A percentile compares a stretch with the other conserved stretches of the same genome.
Conservation (phyloP, 768 basidiomycete genomes). For the Phallus indusiatus region DNA sequence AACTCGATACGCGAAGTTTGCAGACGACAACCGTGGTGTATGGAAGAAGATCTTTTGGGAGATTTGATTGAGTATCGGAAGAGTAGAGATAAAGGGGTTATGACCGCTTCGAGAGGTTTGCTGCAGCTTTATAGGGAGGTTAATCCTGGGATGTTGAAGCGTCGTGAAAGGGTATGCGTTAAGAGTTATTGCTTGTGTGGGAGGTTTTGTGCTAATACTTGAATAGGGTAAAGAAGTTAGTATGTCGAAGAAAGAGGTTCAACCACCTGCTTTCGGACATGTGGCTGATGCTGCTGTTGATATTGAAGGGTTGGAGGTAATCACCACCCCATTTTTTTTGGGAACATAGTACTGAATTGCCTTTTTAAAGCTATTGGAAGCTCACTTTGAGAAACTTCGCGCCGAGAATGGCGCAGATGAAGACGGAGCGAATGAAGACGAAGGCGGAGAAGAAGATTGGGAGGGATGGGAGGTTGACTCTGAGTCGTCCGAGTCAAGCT, state of each 20-base stretch:
- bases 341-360: background rate
- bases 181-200: background rate
- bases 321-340: constrained; percentile 19
- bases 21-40: constrained; percentile 88
- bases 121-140: constrained; percentile 91
- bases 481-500: constrained; percentile 45
- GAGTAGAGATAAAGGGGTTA: constrained; percentile 89
- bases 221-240: constrained; percentile 81
- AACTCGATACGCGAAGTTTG: constrained; percentile 96
- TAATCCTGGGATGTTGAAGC: constrained; percentile 86
- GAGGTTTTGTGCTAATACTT: too few relatives aligned
- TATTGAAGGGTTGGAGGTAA: constrained; percentile 82
- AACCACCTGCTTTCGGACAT: constrained; percentile 79
- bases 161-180: constrained; percentile 64
- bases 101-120: constrained; percentile 79
- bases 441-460: constrained; percentile 68
- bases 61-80: constrained; percentile 94
- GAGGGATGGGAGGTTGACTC: constrained; percentile 84
- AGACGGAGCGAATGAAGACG: constrained; percentile 31
- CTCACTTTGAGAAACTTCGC: constrained; percentile 65
- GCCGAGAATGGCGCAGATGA: constrained; percentile 48
- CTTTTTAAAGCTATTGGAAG: constrained; percentile 64
- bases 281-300: constrained; percentile 62
- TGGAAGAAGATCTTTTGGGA: constrained; percentile 88
- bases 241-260: constrained; percentile 57